Percentiles rank a stretch among this genome's conserved stretches.
These are phyloP conservation scores for Beauveria scarabaeidicola DNA, from an alignment of 2,329 filamentous ascomycete species.

Conservation along the genomic window DNA sequence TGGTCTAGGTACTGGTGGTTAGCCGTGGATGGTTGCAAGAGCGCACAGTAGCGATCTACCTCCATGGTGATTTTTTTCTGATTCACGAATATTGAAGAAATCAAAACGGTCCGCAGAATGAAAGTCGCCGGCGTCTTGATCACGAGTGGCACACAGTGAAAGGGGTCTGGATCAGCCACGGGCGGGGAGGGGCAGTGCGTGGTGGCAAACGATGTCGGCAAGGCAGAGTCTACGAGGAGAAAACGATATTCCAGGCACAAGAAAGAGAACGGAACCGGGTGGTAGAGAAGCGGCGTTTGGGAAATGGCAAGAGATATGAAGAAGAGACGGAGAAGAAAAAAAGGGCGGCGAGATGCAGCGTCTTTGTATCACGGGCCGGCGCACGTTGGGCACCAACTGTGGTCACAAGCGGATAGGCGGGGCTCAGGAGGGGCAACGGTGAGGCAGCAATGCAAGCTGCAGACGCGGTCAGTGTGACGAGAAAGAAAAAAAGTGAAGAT, in stretches of 20 bases:
- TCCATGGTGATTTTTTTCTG: not conserved
- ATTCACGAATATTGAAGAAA: not conserved
- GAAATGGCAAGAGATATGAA: not conserved
- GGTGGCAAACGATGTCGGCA: not conserved
- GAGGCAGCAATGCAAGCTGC: constrained; percentile 7
- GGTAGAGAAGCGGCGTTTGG: not conserved
- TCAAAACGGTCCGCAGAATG: not conserved
- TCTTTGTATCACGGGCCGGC: constrained; percentile 8
- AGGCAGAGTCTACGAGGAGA: constrained; percentile 5
- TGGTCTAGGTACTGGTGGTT: constrained; percentile 17
- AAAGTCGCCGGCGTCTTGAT: not conserved
- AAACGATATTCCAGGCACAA: not conserved
- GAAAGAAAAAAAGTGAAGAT: not conserved
- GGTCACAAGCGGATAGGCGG: constrained; percentile 10
- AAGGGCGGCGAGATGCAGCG: not conserved
- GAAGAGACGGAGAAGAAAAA: not conserved
- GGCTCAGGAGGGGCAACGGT: constrained; percentile 6
- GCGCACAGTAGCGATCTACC: constrained; percentile 1
- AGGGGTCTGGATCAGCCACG: not conserved
- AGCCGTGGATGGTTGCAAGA: not conserved
- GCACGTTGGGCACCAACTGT: constrained; percentile 9
- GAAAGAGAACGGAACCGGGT: not conserved
- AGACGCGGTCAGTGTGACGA: not conserved
- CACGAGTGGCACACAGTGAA: not conserved
- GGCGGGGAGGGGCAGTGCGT: not conserved